phyloP scores from a whole-genome alignment of 1,284 basidiomycete species.

The Gastroboletus turbinatus region DNA sequence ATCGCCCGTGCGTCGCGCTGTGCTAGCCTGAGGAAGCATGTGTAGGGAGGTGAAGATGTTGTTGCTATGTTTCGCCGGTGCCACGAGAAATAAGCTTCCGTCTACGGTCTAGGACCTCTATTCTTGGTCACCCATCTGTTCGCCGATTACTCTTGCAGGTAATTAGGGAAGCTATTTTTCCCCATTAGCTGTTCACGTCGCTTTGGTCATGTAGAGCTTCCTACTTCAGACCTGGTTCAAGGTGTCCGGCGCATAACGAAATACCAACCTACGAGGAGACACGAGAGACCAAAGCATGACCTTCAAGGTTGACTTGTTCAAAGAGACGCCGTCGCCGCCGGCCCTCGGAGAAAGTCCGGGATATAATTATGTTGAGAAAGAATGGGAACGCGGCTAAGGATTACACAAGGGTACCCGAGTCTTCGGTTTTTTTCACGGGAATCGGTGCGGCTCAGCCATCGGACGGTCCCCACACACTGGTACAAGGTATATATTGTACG shows the following conservation, averaged over 20 bases:
- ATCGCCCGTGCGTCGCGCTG: not conserved
- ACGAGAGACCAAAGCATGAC: constrained; percentile 1
- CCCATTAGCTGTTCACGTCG: not conserved
- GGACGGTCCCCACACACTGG: not conserved
- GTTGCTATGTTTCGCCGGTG: not conserved
- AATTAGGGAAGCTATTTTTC: not conserved
- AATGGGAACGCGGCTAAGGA: not conserved
- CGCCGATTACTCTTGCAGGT: constrained; percentile 8
- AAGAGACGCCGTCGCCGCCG: not conserved
- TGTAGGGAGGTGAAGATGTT: not conserved
- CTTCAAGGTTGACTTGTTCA: constrained; percentile 1
- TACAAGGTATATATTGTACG: not conserved
- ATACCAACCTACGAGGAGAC: not conserved
- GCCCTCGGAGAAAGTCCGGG: not conserved
- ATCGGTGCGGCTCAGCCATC: not conserved
- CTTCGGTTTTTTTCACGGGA: not conserved
- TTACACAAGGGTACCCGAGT: not conserved
- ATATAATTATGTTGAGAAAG: constrained; percentile 2
- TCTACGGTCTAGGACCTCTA: not conserved
- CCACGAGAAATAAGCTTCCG: constrained; percentile 4
- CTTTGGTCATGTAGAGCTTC: not conserved
- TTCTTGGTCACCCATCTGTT: constrained; percentile 9
- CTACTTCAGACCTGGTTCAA: not conserved
- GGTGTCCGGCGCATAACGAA: constrained; percentile 5
- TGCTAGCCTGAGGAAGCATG: not conserved